Evolutionary conservation across 2,329 filamentous ascomycete genomes (phyloP).

Genomic region (Fusarium kyushuense): DNA sequence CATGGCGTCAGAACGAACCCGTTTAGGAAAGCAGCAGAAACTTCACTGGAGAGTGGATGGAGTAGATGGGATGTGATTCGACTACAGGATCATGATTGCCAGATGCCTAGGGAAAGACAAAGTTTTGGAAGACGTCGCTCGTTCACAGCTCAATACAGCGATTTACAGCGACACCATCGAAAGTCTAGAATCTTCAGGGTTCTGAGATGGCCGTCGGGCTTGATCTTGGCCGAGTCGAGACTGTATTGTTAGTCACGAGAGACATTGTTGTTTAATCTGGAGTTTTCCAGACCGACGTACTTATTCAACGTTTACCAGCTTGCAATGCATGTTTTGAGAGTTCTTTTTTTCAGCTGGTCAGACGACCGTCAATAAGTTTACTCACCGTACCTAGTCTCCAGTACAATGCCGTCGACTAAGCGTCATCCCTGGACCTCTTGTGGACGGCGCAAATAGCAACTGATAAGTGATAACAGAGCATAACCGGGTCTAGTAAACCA

Average conservation of each 20-base stretch:
- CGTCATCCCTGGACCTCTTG: constrained; percentile 46
- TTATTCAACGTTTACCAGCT: constrained; percentile 1
- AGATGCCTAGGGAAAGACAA: constrained; percentile 35
- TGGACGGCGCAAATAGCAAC: constrained; percentile 32
- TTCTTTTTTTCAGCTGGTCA: constrained; percentile 34
- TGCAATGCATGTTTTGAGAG: constrained; percentile 30
- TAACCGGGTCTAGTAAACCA: constrained; percentile 10
- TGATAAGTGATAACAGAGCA: constrained; percentile 14
- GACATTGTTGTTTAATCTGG: not conserved
- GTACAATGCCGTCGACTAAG: constrained; percentile 48
- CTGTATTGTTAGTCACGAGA: not conserved
- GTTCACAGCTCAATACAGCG: not conserved
- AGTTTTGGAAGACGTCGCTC: constrained; percentile 14
- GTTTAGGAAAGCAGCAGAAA: constrained; percentile 24
- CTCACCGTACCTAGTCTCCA: constrained; percentile 40
- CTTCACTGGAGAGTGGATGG: constrained; percentile 32
- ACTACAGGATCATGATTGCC: constrained; percentile 28
- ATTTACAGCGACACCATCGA: not conserved
- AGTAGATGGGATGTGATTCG: constrained; percentile 37
- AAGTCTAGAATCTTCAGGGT: constrained; percentile 6
- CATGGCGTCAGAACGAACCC: constrained; percentile 46
- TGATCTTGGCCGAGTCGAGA: constrained; percentile 2
- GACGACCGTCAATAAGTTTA: constrained; percentile 29
- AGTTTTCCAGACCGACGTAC: not conserved
- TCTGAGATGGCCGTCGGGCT: constrained; percentile 2